phyloP scores from a whole-genome alignment of 257 asterid species.

The Solanum pimpinellifolium region DNA sequence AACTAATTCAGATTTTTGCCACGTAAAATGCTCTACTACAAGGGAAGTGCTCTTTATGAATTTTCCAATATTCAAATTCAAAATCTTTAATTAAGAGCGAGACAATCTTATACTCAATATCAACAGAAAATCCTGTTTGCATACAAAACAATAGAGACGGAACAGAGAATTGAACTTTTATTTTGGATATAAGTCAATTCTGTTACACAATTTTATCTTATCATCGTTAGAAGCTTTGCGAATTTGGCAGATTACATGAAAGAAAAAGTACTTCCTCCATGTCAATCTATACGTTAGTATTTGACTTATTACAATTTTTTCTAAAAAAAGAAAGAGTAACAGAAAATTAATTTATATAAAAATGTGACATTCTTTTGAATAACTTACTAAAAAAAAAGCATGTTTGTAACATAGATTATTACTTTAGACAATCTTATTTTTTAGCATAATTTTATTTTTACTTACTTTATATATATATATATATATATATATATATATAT shows the following conservation, averaged over 20 bases:
- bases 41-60: neutral
- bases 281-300: neutral
- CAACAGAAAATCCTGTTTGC: neutral
- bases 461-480: neutral
- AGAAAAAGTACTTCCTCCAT: neutral
- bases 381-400: too few relatives aligned
- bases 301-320: neutral
- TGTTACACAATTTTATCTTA: neutral
- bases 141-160: neutral
- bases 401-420: neutral
- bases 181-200: neutral
- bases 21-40: neutral
- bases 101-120: neutral
- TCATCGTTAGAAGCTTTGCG: neutral
- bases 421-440: neutral
- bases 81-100: neutral
- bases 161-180: neutral
- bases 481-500: too few relatives aligned
- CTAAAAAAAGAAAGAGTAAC: too few relatives aligned
- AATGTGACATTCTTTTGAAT: too few relatives aligned
- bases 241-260: neutral
- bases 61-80: neutral
- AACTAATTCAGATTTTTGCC: neutral
- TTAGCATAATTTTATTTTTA: neutral
- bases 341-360: too few relatives aligned